Evolutionary conservation across 2,329 filamentous ascomycete genomes (phyloP), one percentile per base, ranked within the genome.

Genomic region (Blastomyces gilchristii): DNA sequence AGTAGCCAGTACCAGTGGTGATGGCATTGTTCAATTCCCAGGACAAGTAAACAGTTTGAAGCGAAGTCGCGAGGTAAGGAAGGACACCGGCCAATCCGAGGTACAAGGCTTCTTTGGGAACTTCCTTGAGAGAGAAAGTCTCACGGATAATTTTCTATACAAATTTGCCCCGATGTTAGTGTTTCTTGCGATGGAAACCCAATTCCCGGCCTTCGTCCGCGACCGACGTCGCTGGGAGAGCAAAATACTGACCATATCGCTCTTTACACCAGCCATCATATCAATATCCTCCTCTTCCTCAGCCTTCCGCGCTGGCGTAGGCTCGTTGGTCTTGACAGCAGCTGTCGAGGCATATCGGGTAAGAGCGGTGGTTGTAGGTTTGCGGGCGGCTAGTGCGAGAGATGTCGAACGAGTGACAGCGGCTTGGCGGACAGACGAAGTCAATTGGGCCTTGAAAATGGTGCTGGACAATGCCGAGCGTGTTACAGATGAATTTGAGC

Each of bases 31-130:
- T 92, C 67, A 96, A 85, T 70, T 94, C 86, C 82, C 87, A 96
- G 2, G 90, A 85, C 49, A 95, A 85, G 73, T 86, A 91, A 62
- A 95, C 82, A 0, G 92, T 96, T 43, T 89, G 85, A 2, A 92
- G 72, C 0, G 91, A 96, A 4, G 92, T 97, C 52, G 82, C 89
- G 11, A 95, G 80, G 76, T 96, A 97, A 56, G 94, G 91, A 5
- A 96, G 71, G 1, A 95, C 87, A 70, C 91, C 91, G 6, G 89
- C 89, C 64, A 90, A 79, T 63, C 89, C 89, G 53, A 91, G 81
- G 63, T 82, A 80, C 58, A 87, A 81, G 28, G 87, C 84, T 72
- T 89, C 85, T 69, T 80, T 83, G 8, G 89, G 89, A 3, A 91
- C 87, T 1, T 79, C 77, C 43, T 75, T 72, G 45, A 91, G 80